Evolutionary conservation across 2,329 filamentous ascomycete genomes (phyloP).

Genomic region (Pseudocercospora macadamiae): DNA sequence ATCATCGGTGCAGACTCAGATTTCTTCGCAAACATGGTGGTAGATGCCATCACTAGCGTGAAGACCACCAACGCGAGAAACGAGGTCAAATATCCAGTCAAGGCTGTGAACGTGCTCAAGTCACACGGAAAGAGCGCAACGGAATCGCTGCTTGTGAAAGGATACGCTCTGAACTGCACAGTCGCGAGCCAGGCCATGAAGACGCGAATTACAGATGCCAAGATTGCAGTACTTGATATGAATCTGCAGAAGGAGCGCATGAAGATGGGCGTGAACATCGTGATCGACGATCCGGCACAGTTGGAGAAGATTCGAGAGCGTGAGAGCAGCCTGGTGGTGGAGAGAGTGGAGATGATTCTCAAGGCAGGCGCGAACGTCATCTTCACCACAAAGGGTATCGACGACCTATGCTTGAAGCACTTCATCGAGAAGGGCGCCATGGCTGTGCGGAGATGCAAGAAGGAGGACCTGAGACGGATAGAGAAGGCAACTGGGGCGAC

Average conservation of each 20-base stretch:
- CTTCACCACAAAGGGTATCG: conserved; percentile 96
- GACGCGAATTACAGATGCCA: conserved; percentile 87
- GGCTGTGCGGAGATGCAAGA: conserved; percentile 95
- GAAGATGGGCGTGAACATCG: conserved; percentile 98
- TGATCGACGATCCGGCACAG: conserved; percentile 94
- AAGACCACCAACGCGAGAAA: conserved; percentile 88
- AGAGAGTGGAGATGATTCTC: conserved; percentile 94
- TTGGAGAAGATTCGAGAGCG: conserved; percentile 94
- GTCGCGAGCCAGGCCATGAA: conserved; percentile 98
- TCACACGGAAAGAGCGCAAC: conserved; percentile 90
- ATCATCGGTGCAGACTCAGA: conserved; percentile 95
- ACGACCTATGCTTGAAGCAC: conserved; percentile 90
- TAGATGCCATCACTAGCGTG: conserved; percentile 93
- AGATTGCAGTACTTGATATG: conserved; percentile 96
- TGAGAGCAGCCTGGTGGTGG: conserved; percentile 89
- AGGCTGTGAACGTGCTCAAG: conserved; percentile 98
- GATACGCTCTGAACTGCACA: conserved; percentile 97
- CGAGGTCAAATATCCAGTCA: conserved; percentile 96
- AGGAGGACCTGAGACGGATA: conserved; percentile 94
- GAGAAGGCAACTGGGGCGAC: conserved; percentile 95
- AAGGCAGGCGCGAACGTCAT: conserved; percentile 97
- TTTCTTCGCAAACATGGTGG: conserved; percentile 96
- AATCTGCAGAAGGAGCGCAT: conserved; percentile 98
- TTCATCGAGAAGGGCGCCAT: conserved; percentile 95
- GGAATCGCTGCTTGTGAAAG: conserved; percentile 90